Evolutionary conservation across 2,329 filamentous ascomycete species (phyloP), one percentile per base, ranked within the genome.

Genomic region (Mollisia scopiformis): DNA sequence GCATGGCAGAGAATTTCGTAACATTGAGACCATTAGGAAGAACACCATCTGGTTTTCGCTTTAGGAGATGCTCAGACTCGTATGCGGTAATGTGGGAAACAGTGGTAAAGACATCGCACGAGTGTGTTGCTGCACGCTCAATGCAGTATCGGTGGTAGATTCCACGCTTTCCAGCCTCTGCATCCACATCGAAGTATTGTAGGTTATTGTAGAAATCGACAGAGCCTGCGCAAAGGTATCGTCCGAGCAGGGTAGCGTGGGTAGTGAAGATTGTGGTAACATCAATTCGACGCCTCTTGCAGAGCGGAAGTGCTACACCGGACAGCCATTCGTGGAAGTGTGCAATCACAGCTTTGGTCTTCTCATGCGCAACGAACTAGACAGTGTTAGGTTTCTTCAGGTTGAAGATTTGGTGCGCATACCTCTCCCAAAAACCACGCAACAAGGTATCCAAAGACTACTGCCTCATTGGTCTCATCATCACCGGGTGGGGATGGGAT

Each of bases 141-240:
- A 99, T 96, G 80, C 95, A 98, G 81, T 98, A 98, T 62, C 95
- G 84, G 80, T 99, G 95, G 80, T 98, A 99, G 75, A 99, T 98
- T 61, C 95, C 95, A 72, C 95, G 91, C 83, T 97, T 98, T 63
- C 95, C 95, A 19, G 95, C 95, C 78, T 99, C 95, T 6, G 92
- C 88, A 75, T 99, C 95, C 30, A 97, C 93, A 74, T 99, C 94
- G 73, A 99, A 98, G 79, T 88, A 90, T 76, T 98, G 94, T 56
- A 99, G 84, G 76, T 98, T 97, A 82, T 98, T 99, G 84, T 99
- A 99, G 75, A 99, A 98, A 75, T 99, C 95, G 65, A 98, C 95
- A 0, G 93, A 97, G 57, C 95, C 95, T 55, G 95, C 95, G 75
- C 95, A 98, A 52, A 98, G 90, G 74, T 99, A 98, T 71, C 95